Evolutionary conservation across 1,284 basidiomycete genomes (phyloP), one percentile per base, ranked within the genome.

Genomic region (Tremellales sp.): DNA sequence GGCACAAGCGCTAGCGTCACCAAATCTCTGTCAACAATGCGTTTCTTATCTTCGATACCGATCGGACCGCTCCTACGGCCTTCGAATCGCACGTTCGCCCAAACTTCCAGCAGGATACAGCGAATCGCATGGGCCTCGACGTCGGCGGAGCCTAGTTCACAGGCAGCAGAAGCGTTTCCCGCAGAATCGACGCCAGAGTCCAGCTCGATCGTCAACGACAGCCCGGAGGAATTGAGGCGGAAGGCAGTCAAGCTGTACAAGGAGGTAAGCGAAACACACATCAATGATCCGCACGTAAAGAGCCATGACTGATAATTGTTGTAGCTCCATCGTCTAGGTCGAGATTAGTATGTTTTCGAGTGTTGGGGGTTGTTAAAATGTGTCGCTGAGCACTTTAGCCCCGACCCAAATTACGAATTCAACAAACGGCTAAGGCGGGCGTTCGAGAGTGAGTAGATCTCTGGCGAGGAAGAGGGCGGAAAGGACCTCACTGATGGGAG

Each of bases 161-260:
- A n/a, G n/a, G n/a, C n/a, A n/a, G n/a, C n/a, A n/a, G n/a, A n/a
- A n/a, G n/a, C n/a, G n/a, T n/a, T n/a, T n/a, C n/a, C n/a, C n/a
- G n/a, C n/a, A n/a, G n/a, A n/a, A n/a, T n/a, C n/a, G n/a, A n/a
- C n/a, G n/a, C n/a, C n/a, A n/a, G n/a, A n/a, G n/a, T n/a, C n/a
- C n/a, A n/a, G n/a, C n/a, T n/a, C n/a, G n/a, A n/a, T n/a, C n/a
- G n/a, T n/a, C 5, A 36, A 19, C 37, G 17, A 37, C 19, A 31
- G 41, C 45, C 37, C 31, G 7, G 40, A 29, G 21, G 23, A 13
- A 25, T 25, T 72, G 24, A 50, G 72, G 40, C 37, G 60, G 23
- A 52, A 63, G 26, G 72, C 73, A 4, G 70, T 71, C 51, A 68
- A 61, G 57, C 62, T 74, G 19, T 75, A 75, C 58, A 75, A 75